Evolutionary conservation across 768 basidiomycete genomes (phyloP).

Genomic region (Phaffia australis): DNA sequence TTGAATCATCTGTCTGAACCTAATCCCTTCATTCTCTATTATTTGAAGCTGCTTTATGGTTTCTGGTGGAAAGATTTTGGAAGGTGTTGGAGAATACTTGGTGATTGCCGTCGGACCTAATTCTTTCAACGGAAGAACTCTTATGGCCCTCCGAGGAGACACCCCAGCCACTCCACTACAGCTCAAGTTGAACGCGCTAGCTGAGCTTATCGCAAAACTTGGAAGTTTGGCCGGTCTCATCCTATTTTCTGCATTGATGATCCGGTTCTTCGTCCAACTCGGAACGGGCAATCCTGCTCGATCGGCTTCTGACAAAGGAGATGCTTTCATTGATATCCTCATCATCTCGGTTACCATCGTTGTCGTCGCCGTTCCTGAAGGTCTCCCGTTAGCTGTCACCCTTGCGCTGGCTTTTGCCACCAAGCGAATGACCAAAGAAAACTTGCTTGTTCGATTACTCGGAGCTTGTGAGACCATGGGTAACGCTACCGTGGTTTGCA

Average conservation of each 20-base stretch:
- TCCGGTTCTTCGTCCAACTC: conserved; percentile 86
- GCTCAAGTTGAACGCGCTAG: conserved; percentile 82
- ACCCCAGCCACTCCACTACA: conserved; percentile 86
- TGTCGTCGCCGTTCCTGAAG: conserved; percentile 81
- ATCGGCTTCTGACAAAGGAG: conserved; percentile 19
- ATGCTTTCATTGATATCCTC: conserved; percentile 26
- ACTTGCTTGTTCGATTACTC: conserved; percentile 86
- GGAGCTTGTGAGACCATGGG: conserved; percentile 99
- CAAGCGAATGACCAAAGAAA: conserved; percentile 93
- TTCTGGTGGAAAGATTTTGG: conserved; percentile 82
- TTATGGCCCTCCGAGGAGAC: conserved; percentile 88
- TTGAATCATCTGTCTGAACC: no score
- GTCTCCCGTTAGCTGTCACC: conserved; percentile 88
- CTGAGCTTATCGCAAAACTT: conserved; percentile 86
- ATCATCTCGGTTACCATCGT: conserved; percentile 35
- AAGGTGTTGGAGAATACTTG: conserved; percentile 87
- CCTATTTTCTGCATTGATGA: conserved; percentile 76
- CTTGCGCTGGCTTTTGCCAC: conserved; percentile 95
- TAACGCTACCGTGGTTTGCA: conserved; percentile 60
- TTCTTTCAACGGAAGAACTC: conserved; percentile 91
- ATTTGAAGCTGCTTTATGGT: conserved; percentile 66
- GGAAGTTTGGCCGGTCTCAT: conserved; percentile 70
- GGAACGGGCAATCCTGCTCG: conserved; percentile 32
- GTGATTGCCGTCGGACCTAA: conserved; percentile 83
- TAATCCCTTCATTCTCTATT: no score